A percentile compares a stretch with the other conserved stretches of the same genome.
These are phyloP conservation scores for Penicillium sclerotigenum DNA, from an alignment of 2,329 filamentous ascomycete species.

Conservation along the genomic window DNA sequence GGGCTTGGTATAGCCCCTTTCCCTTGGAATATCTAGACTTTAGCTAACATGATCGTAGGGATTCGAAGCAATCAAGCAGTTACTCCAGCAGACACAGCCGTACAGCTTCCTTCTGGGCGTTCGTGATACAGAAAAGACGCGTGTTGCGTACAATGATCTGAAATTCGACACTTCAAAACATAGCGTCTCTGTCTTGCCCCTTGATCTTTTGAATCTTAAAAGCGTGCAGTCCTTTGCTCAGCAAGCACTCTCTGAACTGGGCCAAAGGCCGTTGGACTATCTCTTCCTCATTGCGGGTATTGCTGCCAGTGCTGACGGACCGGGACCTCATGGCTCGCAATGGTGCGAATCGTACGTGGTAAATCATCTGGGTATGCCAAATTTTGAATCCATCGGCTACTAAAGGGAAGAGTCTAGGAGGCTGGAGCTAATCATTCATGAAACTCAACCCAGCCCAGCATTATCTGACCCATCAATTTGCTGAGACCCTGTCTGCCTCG, in stretches of 20 bases:
- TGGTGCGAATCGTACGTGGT: slow-evolving; percentile 25
- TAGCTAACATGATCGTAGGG: slow-evolving; percentile 14
- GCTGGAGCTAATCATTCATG: background rate
- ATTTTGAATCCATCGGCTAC: background rate
- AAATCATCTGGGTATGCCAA: slow-evolving; percentile 23
- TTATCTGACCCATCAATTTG: slow-evolving; percentile 20
- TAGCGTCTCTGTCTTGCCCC: slow-evolving; percentile 16
- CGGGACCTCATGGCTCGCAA: slow-evolving; percentile 23
- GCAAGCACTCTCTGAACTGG: slow-evolving; percentile 18
- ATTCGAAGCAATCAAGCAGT: slow-evolving; percentile 27
- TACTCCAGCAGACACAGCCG: slow-evolving; percentile 21
- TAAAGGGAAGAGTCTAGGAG: background rate
- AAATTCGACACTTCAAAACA: slow-evolving; percentile 22
- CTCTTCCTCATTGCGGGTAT: slow-evolving; percentile 22
- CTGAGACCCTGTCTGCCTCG: slow-evolving; percentile 17
- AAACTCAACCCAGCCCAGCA: slow-evolving; percentile 17
- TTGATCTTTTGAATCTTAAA: slow-evolving; percentile 20
- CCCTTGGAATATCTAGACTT: background rate
- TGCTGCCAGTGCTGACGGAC: slow-evolving; percentile 15
- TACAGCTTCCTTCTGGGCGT: slow-evolving; percentile 26
- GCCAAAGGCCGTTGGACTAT: slow-evolving; percentile 15
- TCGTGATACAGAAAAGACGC: slow-evolving; percentile 17
- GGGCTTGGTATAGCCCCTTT: slow-evolving; percentile 13
- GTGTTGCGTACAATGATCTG: slow-evolving; percentile 19
- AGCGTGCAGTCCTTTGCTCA: slow-evolving; percentile 23